Evolutionary conservation across 345 rosid genomes (phyloP), one percentile per base, ranked within the genome.

Genomic region (Sisymbrium irio): DNA sequence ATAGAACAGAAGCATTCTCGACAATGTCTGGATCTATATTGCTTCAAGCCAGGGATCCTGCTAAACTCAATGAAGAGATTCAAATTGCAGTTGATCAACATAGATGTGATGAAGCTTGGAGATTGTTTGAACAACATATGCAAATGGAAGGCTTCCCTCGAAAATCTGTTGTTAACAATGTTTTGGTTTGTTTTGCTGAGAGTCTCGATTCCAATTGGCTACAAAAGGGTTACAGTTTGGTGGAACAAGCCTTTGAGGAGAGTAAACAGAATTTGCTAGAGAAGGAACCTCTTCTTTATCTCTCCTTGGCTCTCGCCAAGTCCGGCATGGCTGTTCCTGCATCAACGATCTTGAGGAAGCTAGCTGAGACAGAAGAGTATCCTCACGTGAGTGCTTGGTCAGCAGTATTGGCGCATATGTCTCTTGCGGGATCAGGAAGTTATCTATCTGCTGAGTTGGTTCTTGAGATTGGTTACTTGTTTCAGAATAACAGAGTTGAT

Each of bases 311-410:
- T 67, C 89, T 95, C 36, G 88, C 97, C 17, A 89, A 85, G 81
- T 83, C 86, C 5, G 82, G 91, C 32, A 79, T 86, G 67, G 62
- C 85, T 3, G 87, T 95, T 80, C 87, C 81, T 41, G 90, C 99
- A 12, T 90, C 97, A 3, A 95, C 92, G 11, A 49, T 92, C 40
- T 67, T 95, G 67, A 83, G 99, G 77, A 90, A 82, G 79, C 79
- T 95, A 84, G 71, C 92, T 9, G 83, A 81, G 72, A 83, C 78
- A 47, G 96, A 92, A 67, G 84, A 80, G 65, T 92, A 79, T 80
- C 97, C 97, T 50, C 86, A 86, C 2, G 97, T 88, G 66, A 76
- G 80, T 49, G 93, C 86, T 58, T 95, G 99, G 97, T 92, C 96
- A 0, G 86, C 86, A 0, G 64, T 86, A 39, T 75, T 90, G 81